Evolutionary conservation across 176 grass and related monocot genomes (phyloP), one percentile per base, ranked within the genome.

Genomic region (Saccharum officinarum): DNA sequence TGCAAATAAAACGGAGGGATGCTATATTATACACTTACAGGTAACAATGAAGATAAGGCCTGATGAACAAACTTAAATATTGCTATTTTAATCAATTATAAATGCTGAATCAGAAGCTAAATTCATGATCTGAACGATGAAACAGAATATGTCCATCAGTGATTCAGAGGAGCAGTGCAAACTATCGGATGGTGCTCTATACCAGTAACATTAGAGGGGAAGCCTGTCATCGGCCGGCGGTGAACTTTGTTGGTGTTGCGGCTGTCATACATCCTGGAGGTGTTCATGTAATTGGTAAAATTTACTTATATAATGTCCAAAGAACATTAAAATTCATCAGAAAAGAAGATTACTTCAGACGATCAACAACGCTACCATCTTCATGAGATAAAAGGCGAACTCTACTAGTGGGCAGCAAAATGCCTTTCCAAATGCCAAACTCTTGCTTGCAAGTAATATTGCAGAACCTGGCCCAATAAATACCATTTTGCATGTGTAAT

Each of bases 381-480:
- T 95, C 84, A 90, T 91, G 75, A 67, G 92, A 93, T 75, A 98
- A 93, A 89, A 93, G 87, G 45, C 78, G 86, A 75, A 98, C n/a
- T 85, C 88, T 88, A 90, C 92, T 91, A 79, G 88, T 88, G 34
- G 91, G 66, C 60, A 69, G 59, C 40, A 90, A 86, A 55, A 76
- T 28, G 63, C 89, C 95, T 79, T 90, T 91, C 92, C 92, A 95
- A 37, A 98, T 90, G 78, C 92, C 92, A 30, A 62, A 83, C 78
- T 88, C 91, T 77, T 93, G 81, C 39, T 87, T 90, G 82, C 82
- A 93, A 76, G 85, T 77, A 57, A 93, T 83, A 82, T 95, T 98
- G 69, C 87, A 94, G 77, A 98, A 85, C 69, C 71, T 89, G 69
- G 88, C 90, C 95, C 95, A 98, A 77, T 85, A 88, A 59, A 75